Percentiles rank a stretch among this genome's conserved stretches.
These are phyloP conservation scores for Penicillium thymicola DNA, from an alignment of 2,329 filamentous ascomycete genomes.

Conservation along the genomic window DNA sequence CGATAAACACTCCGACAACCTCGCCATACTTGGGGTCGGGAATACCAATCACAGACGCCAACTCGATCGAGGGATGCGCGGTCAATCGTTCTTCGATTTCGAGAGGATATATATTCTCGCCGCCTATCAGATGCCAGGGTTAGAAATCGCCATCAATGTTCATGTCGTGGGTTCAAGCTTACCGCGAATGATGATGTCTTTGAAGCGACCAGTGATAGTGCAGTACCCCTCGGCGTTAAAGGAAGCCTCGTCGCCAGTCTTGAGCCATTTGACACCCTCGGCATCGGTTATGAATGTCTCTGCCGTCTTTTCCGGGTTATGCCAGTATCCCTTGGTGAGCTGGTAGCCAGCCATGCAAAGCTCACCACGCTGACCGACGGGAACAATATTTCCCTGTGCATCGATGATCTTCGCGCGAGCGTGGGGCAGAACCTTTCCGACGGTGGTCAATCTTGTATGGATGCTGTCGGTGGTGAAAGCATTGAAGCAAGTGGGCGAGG, in stretches of 20 bases:
- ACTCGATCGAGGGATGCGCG: slow-evolving; percentile 58
- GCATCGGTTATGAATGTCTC: slow-evolving; percentile 68
- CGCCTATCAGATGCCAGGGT: slow-evolving; percentile 44
- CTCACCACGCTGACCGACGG: slow-evolving; percentile 67
- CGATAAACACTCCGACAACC: slow-evolving; percentile 64
- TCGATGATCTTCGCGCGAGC: slow-evolving; percentile 75
- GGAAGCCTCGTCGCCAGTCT: slow-evolving; percentile 60
- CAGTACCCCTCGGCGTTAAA: slow-evolving; percentile 62
- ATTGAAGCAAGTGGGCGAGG: slow-evolving; percentile 77
- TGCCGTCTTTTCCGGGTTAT: slow-evolving; percentile 71
- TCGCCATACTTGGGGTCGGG: slow-evolving; percentile 70
- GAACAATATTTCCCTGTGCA: slow-evolving; percentile 59
- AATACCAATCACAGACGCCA: slow-evolving; percentile 68
- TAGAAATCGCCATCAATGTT: slow-evolving; percentile 2
- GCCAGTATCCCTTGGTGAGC: slow-evolving; percentile 58
- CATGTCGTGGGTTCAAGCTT: slow-evolving; percentile 6
- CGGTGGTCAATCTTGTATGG: slow-evolving; percentile 64
- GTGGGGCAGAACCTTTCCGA: slow-evolving; percentile 74
- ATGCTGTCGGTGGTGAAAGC: slow-evolving; percentile 71
- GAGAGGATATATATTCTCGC: slow-evolving; percentile 70
- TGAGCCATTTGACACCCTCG: slow-evolving; percentile 56
- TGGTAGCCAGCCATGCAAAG: slow-evolving; percentile 77
- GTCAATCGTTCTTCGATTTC: slow-evolving; percentile 73
- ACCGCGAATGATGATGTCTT: slow-evolving; percentile 75
- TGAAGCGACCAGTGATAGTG: slow-evolving; percentile 70